phyloP scores from a whole-genome alignment of 306 rosid species.

The Vigna angularis region DNA sequence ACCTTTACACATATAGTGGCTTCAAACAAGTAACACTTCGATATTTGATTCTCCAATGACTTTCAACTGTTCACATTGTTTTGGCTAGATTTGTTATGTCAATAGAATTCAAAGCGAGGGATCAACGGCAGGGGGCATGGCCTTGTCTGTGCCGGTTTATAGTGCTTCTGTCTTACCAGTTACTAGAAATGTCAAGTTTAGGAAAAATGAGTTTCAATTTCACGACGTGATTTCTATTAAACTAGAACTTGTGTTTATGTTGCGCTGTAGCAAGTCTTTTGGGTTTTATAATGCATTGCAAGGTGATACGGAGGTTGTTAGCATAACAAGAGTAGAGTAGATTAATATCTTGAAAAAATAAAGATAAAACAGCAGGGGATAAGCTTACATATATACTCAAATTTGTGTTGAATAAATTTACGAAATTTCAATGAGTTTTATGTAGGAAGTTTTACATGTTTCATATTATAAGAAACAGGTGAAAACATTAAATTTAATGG shows the following conservation, averaged over 20 bases:
- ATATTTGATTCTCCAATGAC: conserved; percentile 15
- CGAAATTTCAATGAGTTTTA: conserved; percentile 9
- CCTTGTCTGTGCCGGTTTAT: not conserved
- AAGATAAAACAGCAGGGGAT: not conserved
- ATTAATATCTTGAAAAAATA: not conserved
- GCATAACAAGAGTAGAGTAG: not conserved
- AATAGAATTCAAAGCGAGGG: conserved; percentile 24
- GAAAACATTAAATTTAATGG: conserved; percentile 4
- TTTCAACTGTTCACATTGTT: not conserved
- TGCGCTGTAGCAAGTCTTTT: not conserved
- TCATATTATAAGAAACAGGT: not conserved
- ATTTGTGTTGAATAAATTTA: not conserved
- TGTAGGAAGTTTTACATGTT: conserved; percentile 4
- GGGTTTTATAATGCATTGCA: not conserved
- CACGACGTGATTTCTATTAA: conserved; percentile 18
- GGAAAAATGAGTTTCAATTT: conserved; percentile 21
- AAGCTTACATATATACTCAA: not conserved
- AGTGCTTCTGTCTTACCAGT: conserved; percentile 13
- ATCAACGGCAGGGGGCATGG: not conserved
- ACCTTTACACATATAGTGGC: conserved; percentile 3
- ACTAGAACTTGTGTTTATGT: not conserved
- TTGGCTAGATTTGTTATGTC: not conserved
- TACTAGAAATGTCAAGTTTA: conserved; percentile 5
- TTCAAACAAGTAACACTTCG: not conserved
- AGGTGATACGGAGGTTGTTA: conserved; percentile 16